These are phyloP conservation scores for Trichophyton rubrum DNA, from an alignment of 2,329 filamentous ascomycete genomes.

Conservation along the genomic window DNA sequence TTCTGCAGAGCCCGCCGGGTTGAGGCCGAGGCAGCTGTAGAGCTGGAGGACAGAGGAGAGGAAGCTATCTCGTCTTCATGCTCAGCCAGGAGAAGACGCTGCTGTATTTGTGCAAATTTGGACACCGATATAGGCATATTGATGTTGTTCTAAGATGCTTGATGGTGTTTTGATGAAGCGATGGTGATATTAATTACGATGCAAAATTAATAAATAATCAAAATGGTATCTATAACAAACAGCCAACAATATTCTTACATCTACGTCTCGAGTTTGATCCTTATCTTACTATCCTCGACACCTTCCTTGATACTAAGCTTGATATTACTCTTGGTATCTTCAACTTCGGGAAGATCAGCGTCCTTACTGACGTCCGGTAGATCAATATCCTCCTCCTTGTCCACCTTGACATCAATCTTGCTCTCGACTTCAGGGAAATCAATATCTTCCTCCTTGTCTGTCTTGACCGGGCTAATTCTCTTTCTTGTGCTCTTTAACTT, in stretches of 20 bases:
- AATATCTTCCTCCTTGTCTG: slow-evolving; percentile 17
- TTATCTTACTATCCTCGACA: slow-evolving; percentile 8
- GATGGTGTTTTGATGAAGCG: too few species aligned
- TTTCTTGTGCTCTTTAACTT: slow-evolving; percentile 14
- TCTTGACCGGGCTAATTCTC: slow-evolving; percentile 27
- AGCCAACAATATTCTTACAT: neutral
- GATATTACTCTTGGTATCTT: slow-evolving; percentile 8
- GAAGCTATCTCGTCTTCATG: slow-evolving; percentile 35
- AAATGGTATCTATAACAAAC: too few species aligned
- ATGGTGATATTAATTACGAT: neutral
- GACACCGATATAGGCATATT: slow-evolving; percentile 22
- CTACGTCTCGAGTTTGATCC: slow-evolving; percentile 9
- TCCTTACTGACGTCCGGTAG: neutral
- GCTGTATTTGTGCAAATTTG: slow-evolving; percentile 32
- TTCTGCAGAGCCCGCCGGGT: slow-evolving; percentile 34
- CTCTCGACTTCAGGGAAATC: neutral
- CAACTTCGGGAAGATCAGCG: neutral
- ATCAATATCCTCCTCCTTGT: slow-evolving; percentile 2
- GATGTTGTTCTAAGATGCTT: neutral
- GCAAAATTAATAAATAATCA: neutral
- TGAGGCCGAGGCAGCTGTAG: slow-evolving; percentile 27
- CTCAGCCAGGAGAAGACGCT: slow-evolving; percentile 31
- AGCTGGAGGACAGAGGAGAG: slow-evolving; percentile 27
- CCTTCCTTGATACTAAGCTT: neutral
- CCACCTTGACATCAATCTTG: slow-evolving; percentile 27